Conservation (phyloP, 2,329 filamentous ascomycete species). For the Fusarium sp. region DNA sequence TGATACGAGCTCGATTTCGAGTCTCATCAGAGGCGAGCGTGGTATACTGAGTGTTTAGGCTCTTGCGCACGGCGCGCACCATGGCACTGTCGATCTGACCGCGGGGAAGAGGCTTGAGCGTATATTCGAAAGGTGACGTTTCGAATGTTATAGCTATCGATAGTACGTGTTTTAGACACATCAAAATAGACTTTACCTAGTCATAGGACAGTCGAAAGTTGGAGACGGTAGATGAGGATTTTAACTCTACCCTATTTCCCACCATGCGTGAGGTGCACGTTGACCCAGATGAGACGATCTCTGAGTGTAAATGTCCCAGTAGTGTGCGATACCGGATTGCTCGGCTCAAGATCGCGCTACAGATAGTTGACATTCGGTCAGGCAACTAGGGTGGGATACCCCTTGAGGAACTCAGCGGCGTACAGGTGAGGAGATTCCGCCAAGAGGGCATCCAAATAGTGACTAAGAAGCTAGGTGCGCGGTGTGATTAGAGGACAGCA, state of each 20-base stretch:
- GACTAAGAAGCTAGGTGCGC: conserved; percentile 32
- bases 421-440: conserved; percentile 31
- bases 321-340: conserved; percentile 40
- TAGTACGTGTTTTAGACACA: neutral
- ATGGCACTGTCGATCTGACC: conserved; percentile 24
- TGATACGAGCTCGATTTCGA: conserved; percentile 35
- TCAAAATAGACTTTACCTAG: neutral
- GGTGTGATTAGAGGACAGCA: conserved; percentile 24
- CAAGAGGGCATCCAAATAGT: conserved; percentile 31
- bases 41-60: conserved; percentile 29
- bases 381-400: conserved; percentile 33
- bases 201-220: neutral
- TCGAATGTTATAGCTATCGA: conserved; percentile 2
- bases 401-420: conserved; percentile 28
- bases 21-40: conserved; percentile 31
- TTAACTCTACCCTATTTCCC: conserved; percentile 1
- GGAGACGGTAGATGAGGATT: conserved; percentile 1
- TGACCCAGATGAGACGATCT: conserved; percentile 13
- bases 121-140: conserved; percentile 21
- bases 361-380: conserved; percentile 33
- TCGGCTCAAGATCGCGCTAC: conserved; percentile 33
- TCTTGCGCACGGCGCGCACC: conserved; percentile 39
- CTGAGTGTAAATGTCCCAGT: conserved; percentile 13
- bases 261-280: neutral
- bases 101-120: conserved; percentile 26